Evolutionary conservation across 306 rosid species (phyloP), one percentile per base, ranked within the genome.

Genomic region (Gillenia trifoliata): DNA sequence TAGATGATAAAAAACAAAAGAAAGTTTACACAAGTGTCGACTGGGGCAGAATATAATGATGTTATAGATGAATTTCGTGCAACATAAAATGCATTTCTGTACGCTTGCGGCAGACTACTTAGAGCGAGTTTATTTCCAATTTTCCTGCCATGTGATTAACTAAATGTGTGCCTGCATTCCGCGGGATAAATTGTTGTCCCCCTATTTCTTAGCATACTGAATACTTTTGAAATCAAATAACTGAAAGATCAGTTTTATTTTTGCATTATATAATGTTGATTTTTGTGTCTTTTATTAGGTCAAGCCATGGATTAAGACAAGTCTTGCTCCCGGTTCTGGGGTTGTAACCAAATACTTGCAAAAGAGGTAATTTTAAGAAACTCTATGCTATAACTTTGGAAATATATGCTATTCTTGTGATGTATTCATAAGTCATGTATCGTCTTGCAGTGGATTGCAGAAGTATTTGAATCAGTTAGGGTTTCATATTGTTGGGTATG

Each of bases 291-390:
- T 76, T 52, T 80, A 57, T 72, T 75, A 94, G 98, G 97, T 94
- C 60, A 94, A 87, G 87, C 97, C 98, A 28, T 94, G 98, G 98
- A 83, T 94, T 71, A 94, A 94, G 85, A 94, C 97, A 30, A 94
- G 98, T 81, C 97, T 94, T 86, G 97, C 96, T 70, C 97, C 97
- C 5, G 98, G 98, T 72, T 94, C 98, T 73, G 93, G 97, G 78
- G 98, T 94, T 78, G 97, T 94, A 45, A 94, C 98, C 8, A 91
- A 94, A 81, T 94, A 94, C 84, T 85, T 94, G 80, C 85, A 54
- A 83, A 83, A 86, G 79, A 89, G 98, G 98, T 94, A 79, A 50
- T 63, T 75, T 82, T 52, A 45, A 45, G 70, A 72, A 70, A 78
- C 36, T 41, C 45, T 23, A 49, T 66, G 59, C 67, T 26, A 41